Percentiles rank a stretch among this genome's conserved stretches.
Conservation (phyloP, 768 basidiomycete species). For the Leucocoprinus sp. region DNA sequence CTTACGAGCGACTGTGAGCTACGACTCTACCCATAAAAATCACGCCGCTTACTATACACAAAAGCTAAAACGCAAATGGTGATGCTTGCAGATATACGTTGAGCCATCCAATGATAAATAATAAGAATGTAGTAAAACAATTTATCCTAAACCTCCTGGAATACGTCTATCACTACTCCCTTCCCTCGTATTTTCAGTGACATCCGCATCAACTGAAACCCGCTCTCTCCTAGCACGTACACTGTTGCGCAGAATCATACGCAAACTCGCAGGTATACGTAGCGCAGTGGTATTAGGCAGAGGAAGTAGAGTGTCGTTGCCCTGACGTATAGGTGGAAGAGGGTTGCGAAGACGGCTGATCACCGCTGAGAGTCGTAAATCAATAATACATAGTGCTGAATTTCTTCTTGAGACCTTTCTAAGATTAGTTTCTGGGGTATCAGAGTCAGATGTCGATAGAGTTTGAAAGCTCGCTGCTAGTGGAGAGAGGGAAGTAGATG, state of each 20-base stretch:
- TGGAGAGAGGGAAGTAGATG: conserved; percentile 13
- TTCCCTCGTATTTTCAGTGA: conserved; percentile 10
- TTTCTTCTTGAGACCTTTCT: conserved; percentile 19
- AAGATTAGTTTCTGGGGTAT: conserved; percentile 9
- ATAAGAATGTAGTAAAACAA: conserved; percentile 8
- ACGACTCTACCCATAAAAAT: conserved; percentile 12
- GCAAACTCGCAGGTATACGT: conserved; percentile 39
- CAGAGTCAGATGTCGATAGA: conserved; percentile 14
- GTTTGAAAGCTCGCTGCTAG: conserved; percentile 11
- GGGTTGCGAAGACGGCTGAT: conserved; percentile 52
- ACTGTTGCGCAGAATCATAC: conserved; percentile 41
- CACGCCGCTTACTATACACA: neutral
- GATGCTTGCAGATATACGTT: conserved; percentile 6
- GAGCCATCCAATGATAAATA: conserved; percentile 6
- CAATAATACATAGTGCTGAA: conserved; percentile 33
- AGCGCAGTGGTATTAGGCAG: conserved; percentile 54
- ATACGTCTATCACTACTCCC: conserved; percentile 16
- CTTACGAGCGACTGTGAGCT: conserved; percentile 67
- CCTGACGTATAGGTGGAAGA: conserved; percentile 25
- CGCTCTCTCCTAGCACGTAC: conserved; percentile 16
- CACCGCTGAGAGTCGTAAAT: conserved; percentile 50
- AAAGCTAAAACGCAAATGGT: conserved; percentile 29
- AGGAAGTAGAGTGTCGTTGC: conserved; percentile 34
- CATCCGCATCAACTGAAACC: neutral
- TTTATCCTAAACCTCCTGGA: conserved; percentile 23